A percentile compares a stretch with the other conserved stretches of the same genome.
Evolutionary conservation across 257 asterid species (phyloP).

Genomic region (Echites panduratus): DNA sequence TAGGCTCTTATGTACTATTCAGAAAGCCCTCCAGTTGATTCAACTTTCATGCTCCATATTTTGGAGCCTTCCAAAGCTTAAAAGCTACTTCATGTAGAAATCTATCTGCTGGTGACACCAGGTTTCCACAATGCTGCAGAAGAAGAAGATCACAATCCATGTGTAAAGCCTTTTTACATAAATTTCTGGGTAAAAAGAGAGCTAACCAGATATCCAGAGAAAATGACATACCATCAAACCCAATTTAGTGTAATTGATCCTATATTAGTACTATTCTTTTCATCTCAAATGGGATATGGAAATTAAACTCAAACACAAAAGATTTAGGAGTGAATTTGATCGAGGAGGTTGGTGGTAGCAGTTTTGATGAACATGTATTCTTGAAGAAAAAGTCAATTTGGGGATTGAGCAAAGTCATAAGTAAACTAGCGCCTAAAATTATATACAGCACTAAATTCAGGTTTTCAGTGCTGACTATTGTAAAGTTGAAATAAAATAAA

Average conservation of each 20-base stretch:
- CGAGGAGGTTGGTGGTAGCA: neutral
- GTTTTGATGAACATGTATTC: neutral
- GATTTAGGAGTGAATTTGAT: neutral
- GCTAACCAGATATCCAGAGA: neutral
- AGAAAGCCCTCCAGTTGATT: neutral
- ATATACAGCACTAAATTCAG: neutral
- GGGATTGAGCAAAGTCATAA: neutral
- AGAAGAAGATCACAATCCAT: neutral
- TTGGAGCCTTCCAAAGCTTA: constrained; percentile 97
- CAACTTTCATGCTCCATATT: constrained; percentile 80
- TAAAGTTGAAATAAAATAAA: neutral
- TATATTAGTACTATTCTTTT: neutral
- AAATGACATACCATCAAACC: neutral
- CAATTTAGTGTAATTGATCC: neutral
- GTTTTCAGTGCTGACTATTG: neutral
- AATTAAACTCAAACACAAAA: neutral
- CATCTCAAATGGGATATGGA: neutral
- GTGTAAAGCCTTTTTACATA: neutral
- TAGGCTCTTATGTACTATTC: neutral
- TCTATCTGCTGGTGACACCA: constrained; percentile 74
- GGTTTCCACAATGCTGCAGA: constrained; percentile 66
- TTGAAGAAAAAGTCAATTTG: neutral
- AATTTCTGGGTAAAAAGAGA: neutral
- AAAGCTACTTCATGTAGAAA: constrained; percentile 84
- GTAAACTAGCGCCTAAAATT: neutral